Percentiles rank a stretch among this genome's conserved stretches.
phyloP scores from a whole-genome alignment of 1,284 basidiomycete species.

The Ustilago nuda region DNA sequence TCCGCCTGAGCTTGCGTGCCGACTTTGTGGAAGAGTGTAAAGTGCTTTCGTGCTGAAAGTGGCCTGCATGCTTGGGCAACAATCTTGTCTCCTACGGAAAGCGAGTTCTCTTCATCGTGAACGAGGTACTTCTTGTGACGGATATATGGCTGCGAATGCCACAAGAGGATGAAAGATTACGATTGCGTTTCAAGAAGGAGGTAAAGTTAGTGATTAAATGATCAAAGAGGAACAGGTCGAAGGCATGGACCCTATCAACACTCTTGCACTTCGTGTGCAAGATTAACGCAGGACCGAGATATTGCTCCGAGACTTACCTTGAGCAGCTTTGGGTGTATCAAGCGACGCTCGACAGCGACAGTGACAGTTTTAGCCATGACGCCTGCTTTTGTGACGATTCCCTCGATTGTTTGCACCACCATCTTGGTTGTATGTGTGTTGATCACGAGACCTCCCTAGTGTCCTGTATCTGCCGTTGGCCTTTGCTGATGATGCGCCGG shows the following conservation, averaged over 20 bases:
- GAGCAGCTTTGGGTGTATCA: constrained; percentile 61
- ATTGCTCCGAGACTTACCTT: constrained; percentile 36
- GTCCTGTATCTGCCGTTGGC: not conserved
- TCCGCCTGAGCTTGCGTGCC: constrained; percentile 42
- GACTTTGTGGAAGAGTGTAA: constrained; percentile 53
- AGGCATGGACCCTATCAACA: not conserved
- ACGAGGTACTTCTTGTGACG: constrained; percentile 66
- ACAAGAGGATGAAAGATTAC: not conserved
- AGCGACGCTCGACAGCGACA: constrained; percentile 57
- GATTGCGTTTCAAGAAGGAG: not conserved
- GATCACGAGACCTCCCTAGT: not conserved
- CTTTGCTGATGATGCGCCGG: not conserved
- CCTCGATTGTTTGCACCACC: constrained; percentile 46
- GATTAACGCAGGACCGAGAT: too few species aligned
- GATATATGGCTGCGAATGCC: constrained; percentile 45
- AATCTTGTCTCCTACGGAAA: constrained; percentile 63
- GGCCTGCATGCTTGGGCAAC: constrained; percentile 61
- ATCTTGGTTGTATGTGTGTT: constrained; percentile 10
- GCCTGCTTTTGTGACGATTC: constrained; percentile 65
- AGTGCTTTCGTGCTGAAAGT: constrained; percentile 63
- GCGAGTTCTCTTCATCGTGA: constrained; percentile 57
- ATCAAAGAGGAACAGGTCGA: not conserved
- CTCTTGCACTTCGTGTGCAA: not conserved
- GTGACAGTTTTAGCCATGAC: constrained; percentile 67
- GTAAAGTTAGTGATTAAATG: not conserved